Percentiles rank a stretch among this genome's conserved stretches.
phyloP scores from a whole-genome alignment of 1,139 yeast genomes.

The Debaryomyces psychrophilus region DNA sequence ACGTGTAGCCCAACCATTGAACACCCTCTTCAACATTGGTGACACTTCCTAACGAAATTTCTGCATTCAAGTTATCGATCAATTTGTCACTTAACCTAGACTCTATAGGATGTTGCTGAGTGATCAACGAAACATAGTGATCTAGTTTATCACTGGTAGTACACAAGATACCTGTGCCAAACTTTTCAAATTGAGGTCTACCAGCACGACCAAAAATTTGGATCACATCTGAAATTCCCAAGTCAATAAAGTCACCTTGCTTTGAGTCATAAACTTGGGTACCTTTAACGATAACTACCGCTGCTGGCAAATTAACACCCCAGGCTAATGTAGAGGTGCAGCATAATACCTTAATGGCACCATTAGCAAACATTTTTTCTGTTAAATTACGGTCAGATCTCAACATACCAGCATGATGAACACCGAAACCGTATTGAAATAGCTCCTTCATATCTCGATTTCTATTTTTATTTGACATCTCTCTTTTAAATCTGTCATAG shows the following conservation, averaged over 20 bases:
- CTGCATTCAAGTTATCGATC: conserved; percentile 94
- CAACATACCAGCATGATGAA: conserved; percentile 97
- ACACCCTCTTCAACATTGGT: conserved; percentile 94
- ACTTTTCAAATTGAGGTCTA: conserved; percentile 92
- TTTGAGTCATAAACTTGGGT: conserved; percentile 95
- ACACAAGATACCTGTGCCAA: conserved; percentile 90
- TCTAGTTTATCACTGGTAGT: conserved; percentile 82
- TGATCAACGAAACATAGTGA: conserved; percentile 81
- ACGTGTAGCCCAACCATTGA: conserved; percentile 96
- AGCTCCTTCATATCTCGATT: conserved; percentile 82
- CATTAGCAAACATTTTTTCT: conserved; percentile 82
- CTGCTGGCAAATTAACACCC: conserved; percentile 99
- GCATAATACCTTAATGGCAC: conserved; percentile 86
- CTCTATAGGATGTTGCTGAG: conserved; percentile 97
- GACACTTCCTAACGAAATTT: conserved; percentile 92
- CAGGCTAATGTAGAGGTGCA: conserved; percentile 98
- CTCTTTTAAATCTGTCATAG: conserved; percentile 57
- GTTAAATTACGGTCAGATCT: conserved; percentile 88
- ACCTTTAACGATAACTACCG: conserved; percentile 94
- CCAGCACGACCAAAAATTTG: conserved; percentile 99
- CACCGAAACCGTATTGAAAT: conserved; percentile 82
- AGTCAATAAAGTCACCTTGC: conserved; percentile 90
- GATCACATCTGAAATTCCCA: conserved; percentile 94
- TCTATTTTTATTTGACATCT: conserved; percentile 67
- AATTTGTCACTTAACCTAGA: conserved; percentile 75